Percentiles rank a stretch among this genome's conserved stretches.
Evolutionary conservation across 306 rosid species (phyloP).

Genomic region (Mimosa pudica): DNA sequence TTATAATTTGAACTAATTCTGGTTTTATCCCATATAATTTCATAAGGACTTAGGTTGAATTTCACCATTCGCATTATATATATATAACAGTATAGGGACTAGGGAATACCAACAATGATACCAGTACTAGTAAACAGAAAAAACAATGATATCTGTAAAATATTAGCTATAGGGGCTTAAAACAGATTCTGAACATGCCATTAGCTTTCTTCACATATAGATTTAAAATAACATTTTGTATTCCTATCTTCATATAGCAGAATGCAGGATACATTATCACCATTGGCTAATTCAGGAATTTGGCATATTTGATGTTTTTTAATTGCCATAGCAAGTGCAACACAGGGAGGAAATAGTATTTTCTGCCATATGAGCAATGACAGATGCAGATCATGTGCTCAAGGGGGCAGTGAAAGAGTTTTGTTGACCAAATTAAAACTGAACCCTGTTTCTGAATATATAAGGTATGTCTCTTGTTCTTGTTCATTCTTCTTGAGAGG

Average conservation of each 20-base stretch:
- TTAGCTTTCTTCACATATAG: background rate
- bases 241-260: background rate
- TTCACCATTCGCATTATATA: no score
- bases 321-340: slow-evolving; percentile 8
- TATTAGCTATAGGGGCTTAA: background rate
- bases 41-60: no score
- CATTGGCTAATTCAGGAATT: background rate
- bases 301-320: background rate
- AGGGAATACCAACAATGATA: no score
- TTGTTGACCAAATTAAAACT: slow-evolving; percentile 26
- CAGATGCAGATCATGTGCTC: slow-evolving; percentile 15
- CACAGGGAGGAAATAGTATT: slow-evolving; percentile 3
- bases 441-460: slow-evolving; percentile 34
- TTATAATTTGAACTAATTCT: no score
- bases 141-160: background rate
- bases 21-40: no score
- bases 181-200: background rate
- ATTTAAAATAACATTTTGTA: background rate
- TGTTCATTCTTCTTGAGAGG: slow-evolving; percentile 45
- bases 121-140: no score
- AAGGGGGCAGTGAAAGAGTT: slow-evolving; percentile 1
- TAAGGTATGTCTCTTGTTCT: slow-evolving; percentile 32
- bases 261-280: background rate
- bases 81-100: no score
- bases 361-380: slow-evolving; percentile 6